Evolutionary conservation across 2,329 filamentous ascomycete genomes (phyloP), one percentile per base, ranked within the genome.

Genomic region (Pestalotiopsis sp.): DNA sequence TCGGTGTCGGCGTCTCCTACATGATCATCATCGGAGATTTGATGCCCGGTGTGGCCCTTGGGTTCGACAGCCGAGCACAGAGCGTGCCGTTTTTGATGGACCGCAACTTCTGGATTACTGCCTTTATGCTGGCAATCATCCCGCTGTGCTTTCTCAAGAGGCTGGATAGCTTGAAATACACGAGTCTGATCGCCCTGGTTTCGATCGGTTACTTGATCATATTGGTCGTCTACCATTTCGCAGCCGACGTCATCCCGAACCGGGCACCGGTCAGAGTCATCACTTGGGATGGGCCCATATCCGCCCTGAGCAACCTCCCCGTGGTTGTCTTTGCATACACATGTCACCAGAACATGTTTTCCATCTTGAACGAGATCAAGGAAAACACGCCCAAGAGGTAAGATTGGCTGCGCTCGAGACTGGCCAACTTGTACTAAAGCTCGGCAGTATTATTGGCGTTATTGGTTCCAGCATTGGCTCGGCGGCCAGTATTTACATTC

Each of bases 301-400:
- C 92, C 44, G 90, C 92, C 6, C 84, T 99, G 65, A 94, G 93
- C 73, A 94, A 92, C 70, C 89, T 99, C 71, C 96, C 96, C 0
- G 94, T 99, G 65, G 94, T 98, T 67, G 93, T 99, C 2, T 99
- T 99, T 84, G 96, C 95, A n/a, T 99, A 98, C 78, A 99, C 96
- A 1, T 99, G 96, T 78, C 96, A 99, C 80, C 96, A 99, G 76
- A 99, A 99, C 78, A 99, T 99, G 96, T 99, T 99, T 78, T 97
- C 95, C 11, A 97, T 99, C 72, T 83, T 99, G 58, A 99, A 99
- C 75, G 96, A 99, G 81, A 94, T 99, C 72, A 86, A 89, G 68
- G 91, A 97, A 77, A 94, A 94, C 79, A 92, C 92, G 3, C 93
- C 93, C 22, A 80, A 78, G 20, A 83, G 76, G 81, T 81, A 75